phyloP scores from a whole-genome alignment of 2,329 filamentous ascomycete species.

The Colletotrichum truncatum region DNA sequence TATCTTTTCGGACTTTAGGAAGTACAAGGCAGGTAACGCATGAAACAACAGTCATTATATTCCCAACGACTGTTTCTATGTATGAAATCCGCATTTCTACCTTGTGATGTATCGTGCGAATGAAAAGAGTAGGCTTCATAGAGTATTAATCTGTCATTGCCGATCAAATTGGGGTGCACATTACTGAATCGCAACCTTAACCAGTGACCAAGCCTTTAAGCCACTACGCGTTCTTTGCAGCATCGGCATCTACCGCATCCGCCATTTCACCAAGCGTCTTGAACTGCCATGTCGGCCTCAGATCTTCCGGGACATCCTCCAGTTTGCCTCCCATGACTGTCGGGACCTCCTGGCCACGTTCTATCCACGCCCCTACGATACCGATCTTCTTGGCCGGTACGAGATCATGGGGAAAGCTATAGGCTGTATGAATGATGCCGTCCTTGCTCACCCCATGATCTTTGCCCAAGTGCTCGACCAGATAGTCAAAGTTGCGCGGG shows the following conservation, averaged over 20 bases:
- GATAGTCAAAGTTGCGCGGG: conserved; percentile 70
- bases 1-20: too few species aligned
- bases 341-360: conserved; percentile 42
- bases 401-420: conserved; percentile 77
- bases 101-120: too few species aligned
- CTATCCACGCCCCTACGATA: conserved; percentile 69
- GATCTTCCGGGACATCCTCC: background rate
- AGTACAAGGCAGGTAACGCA: too few species aligned
- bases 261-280: conserved; percentile 68
- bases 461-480: conserved; percentile 62
- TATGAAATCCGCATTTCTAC: too few species aligned
- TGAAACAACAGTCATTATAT: too few species aligned
- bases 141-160: too few species aligned
- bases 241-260: conserved; percentile 58
- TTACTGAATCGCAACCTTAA: too few species aligned
- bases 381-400: conserved; percentile 67
- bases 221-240: background rate
- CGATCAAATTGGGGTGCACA: too few species aligned
- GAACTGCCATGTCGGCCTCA: conserved; percentile 45
- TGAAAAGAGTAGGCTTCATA: too few species aligned
- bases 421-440: conserved; percentile 71
- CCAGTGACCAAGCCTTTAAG: background rate
- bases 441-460: conserved; percentile 64
- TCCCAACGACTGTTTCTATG: too few species aligned
- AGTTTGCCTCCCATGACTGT: conserved; percentile 57